phyloP scores from a whole-genome alignment of 1,139 yeast species.

The Pneumocystis sp. region DNA sequence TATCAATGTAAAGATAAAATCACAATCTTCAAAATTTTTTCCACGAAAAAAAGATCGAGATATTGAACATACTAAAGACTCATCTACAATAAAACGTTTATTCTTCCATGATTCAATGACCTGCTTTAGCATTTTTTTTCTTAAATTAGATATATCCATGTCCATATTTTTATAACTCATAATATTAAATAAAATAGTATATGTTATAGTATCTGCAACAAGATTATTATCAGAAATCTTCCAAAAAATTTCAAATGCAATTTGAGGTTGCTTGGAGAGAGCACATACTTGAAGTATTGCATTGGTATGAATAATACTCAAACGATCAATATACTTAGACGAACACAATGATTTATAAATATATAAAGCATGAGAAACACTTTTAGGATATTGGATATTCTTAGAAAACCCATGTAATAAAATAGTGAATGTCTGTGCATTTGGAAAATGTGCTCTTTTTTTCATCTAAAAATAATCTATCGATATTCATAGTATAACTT shows the following conservation, averaged over 20 bases:
- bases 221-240: not conserved
- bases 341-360: not conserved
- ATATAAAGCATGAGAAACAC: not conserved
- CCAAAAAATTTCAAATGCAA: not conserved
- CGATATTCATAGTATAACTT: not conserved
- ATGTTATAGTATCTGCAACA: not conserved
- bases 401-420: slow-evolving; percentile 12
- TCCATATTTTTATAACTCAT: not conserved
- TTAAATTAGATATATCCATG: not conserved
- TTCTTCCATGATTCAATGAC: not conserved
- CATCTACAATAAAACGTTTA: not conserved
- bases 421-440: slow-evolving; percentile 11
- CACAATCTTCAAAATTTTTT: not conserved
- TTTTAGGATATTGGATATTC: not conserved
- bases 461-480: slow-evolving; percentile 9
- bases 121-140: not conserved
- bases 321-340: not conserved
- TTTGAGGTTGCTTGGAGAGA: not conserved
- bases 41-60: not conserved
- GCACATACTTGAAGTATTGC: not conserved
- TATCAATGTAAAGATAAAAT: not conserved
- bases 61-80: not conserved
- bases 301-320: not conserved
- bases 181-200: not conserved
- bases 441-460: slow-evolving; percentile 10